Evolutionary conservation across 257 asterid genomes (phyloP), one percentile per base, ranked within the genome.

Genomic region (Capsicum rhomboideum): DNA sequence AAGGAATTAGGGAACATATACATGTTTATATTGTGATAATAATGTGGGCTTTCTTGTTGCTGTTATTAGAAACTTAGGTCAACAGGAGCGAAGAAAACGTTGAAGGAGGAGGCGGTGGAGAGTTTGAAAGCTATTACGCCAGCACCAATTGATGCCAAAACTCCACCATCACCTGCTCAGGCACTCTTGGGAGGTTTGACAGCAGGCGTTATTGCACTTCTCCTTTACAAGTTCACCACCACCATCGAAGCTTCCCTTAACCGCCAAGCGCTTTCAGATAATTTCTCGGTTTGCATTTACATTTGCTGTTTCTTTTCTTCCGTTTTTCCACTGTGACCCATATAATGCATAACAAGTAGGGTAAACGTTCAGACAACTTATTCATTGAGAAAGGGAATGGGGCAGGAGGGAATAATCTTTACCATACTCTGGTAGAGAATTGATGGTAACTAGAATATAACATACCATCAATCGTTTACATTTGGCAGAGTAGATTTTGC

Each of bases 181-280:
- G 95, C 98, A 4, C 90, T 96, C 75, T 80, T 94, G 82, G 99
- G 99, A 80, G 98, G 93, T 75, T 21, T 96, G 78, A 81, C 95
- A 11, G 99, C 99, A 1, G 99, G 94, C 37, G 92, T 88, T 23
- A 88, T 94, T 23, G 91, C 97, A 0, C 75, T 93, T 26, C 82
- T 96, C 84, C 97, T 94, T 50, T 96, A 90, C 92, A 94, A 96
- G 83, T 96, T 96, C 85, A 87, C 97, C 3, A 88, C 90, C 8
- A 94, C 97, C 16, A 31, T 96, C n/a, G 99, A 94, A 92, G 72
- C 93, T 46, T 59, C 95, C 84, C 94, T 96, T 55, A 91, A 87
- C 84, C 96, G 96, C 87, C 98, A 94, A 82, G 80, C 92, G 1
- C 90, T 96, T 84, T 44, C 98, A 11, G 98, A 96, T 88, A 93